Base-by-base conservation (phyloP, 805 yeast species). In the Ogataea zsoltii region DNA sequence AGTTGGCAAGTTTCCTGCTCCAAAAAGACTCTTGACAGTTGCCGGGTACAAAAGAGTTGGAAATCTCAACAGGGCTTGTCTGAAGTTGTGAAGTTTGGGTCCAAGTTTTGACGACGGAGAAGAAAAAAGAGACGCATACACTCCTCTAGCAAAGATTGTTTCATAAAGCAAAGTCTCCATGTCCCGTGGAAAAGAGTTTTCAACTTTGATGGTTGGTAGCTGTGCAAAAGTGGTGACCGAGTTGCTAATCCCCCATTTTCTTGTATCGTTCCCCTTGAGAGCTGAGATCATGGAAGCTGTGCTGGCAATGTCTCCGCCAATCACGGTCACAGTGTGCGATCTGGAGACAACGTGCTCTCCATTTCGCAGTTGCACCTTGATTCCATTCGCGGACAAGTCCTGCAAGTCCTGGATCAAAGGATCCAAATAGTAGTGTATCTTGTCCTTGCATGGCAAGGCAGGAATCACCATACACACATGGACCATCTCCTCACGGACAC, bases 221-320 rank as follows among this genome's bases (percentile, higher is more conserved):
- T 48, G 42, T 2, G 52, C 46, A 29, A 51, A 45, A 1, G 51
- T 34, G 2, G 55, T 45, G 10, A 51, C 43, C 2, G 41, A 51
- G 33, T 51, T 51, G 13, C 19, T 26, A 3, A 51, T 23, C 7
- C 43, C 47, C 52, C 52, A 48, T 17, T 34, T 31, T 3, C 35
- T 12, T 5, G 46, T 13, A 29, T 45, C 47, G 9, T 34, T 18
- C 5, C 50, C 50, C 23, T 45, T 43, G 25, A 45, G 11, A 12
- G 52, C 43, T n/a, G 46, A 21, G 14, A 51, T 41, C 51, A 51
- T 45, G 1, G 55, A 48, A 1, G 55, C 55, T 2, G 50, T 46
- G 25, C 39, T 33, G 3, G 52, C 51, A 4, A 51, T 33, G 30
- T 51, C 52, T 7, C 46, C 45, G 6, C 55, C 52, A 5, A 51